These are phyloP conservation scores for Exophiala calicioides DNA, from an alignment of 2,329 filamentous ascomycete species.

Conservation along the genomic window DNA sequence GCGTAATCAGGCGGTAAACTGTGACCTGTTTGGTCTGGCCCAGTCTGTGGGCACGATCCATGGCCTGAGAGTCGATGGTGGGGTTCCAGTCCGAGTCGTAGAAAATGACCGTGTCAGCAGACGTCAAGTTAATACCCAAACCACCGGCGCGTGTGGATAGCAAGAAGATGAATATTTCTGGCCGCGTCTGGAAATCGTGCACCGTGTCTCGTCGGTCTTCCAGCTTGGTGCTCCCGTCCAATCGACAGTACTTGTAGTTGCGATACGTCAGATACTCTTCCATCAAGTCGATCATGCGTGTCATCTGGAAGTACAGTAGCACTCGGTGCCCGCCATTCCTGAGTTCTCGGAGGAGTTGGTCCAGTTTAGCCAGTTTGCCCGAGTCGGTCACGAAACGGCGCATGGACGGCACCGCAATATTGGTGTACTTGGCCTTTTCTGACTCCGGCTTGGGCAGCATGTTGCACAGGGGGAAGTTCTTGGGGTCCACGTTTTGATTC, in stretches of 20 bases:
- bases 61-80: slow-evolving; percentile 96
- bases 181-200: slow-evolving; percentile 89
- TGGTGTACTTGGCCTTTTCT: slow-evolving; percentile 80
- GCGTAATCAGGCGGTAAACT: slow-evolving; percentile 95
- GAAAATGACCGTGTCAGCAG: slow-evolving; percentile 97
- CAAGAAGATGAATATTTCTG: slow-evolving; percentile 96
- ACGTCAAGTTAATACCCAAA: slow-evolving; percentile 95
- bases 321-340: slow-evolving; percentile 93
- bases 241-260: slow-evolving; percentile 97
- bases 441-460: slow-evolving; percentile 78
- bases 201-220: slow-evolving; percentile 97
- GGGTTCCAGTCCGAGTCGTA: slow-evolving; percentile 99
- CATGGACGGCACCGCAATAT: slow-evolving; percentile 94
- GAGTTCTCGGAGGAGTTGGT: slow-evolving; percentile 81
- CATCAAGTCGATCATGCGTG: slow-evolving; percentile 98
- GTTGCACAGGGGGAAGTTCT: slow-evolving; percentile 62
- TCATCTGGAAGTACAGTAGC: slow-evolving; percentile 99
- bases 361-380: slow-evolving; percentile 89
- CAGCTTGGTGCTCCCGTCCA: slow-evolving; percentile 95
- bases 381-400: slow-evolving; percentile 95
- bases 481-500: slow-evolving; percentile 67
- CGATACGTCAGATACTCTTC: slow-evolving; percentile 98
- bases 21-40: slow-evolving; percentile 95
- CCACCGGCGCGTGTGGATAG: slow-evolving; percentile 95
- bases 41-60: slow-evolving; percentile 97